Conservation (phyloP, 495 filamentous ascomycete genomes). For the Hamigera avellanea region DNA sequence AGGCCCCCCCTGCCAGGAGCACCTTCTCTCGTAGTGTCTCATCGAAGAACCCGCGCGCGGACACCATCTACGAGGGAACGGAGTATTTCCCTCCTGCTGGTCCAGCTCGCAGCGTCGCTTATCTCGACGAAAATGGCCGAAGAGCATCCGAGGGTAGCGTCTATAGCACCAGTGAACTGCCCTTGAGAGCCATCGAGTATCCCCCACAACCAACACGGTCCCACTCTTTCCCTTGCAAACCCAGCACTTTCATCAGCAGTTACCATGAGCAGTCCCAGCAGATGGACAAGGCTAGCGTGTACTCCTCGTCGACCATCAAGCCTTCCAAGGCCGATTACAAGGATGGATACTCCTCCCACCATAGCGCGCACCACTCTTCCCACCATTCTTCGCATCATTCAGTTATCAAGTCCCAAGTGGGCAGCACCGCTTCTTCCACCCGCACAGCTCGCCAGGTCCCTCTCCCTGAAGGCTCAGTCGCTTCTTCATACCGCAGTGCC, state of each 20-base stretch:
- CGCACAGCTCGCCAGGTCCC: constrained; percentile 22
- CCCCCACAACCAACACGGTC: constrained; percentile 16
- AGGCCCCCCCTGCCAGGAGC: constrained; percentile 30
- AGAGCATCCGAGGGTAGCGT: constrained; percentile 28
- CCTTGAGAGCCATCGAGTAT: constrained; percentile 34
- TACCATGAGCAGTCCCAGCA: constrained; percentile 24
- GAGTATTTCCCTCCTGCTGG: constrained; percentile 18
- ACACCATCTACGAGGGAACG: constrained; percentile 31
- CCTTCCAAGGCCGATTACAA: constrained; percentile 20
- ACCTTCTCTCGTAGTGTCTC: constrained; percentile 21
- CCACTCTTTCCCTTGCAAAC: constrained; percentile 18
- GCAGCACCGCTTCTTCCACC: constrained; percentile 16
- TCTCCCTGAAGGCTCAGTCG: constrained; percentile 16
- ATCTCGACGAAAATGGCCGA: constrained; percentile 23
- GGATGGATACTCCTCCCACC: constrained; percentile 11
- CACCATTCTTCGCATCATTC: constrained; percentile 5
- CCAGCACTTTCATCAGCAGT: constrained; percentile 31
- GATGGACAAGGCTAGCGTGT: constrained; percentile 18
- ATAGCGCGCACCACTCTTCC: constrained; percentile 8
- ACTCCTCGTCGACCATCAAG: constrained; percentile 33
- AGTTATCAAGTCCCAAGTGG: constrained; percentile 1
- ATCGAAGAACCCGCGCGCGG: constrained; percentile 30
- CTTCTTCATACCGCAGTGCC: constrained; percentile 10
- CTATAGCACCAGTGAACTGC: constrained; percentile 22
- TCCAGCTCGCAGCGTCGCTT: constrained; percentile 10